Base-by-base conservation (phyloP, 768 basidiomycete species). In the Termitomyces eurrhizus region DNA sequence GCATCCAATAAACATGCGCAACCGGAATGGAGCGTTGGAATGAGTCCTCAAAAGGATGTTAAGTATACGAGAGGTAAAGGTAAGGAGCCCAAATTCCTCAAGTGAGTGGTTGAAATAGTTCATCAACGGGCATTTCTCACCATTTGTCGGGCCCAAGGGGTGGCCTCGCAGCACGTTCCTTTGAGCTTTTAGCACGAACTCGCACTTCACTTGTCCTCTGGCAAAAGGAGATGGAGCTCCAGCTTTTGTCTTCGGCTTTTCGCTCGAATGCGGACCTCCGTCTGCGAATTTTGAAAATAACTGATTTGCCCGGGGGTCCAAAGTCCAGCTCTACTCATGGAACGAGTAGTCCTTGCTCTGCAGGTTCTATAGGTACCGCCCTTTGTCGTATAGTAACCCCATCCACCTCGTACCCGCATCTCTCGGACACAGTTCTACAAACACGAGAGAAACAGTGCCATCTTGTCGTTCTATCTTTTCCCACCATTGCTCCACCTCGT, bases 31-130 rank as follows among this genome's bases (percentile, higher is more conserved):
- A 86, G 84, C 1, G 65, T 88, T 42, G 77, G 78, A 61, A 65
- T 85, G 56, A 88, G 85, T 69, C 87, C 87, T 0, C 78, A 83
- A 64, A 88, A 87, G 70, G 58, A 58, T 37, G 29, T 53, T 2
- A 64, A 59, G 36, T 72, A 72, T 24, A 72, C 60, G 0, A 75
- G 74, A 52, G 75, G 73, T 16, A 80, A 78, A 67, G 75, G 72
- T 32, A 68, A 64, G 50, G 63, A 65, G 32, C 69, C 72, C 35
- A 84, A 78, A 63, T 80, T 80, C 46, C 53, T 79, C 45, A 77
- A 82, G 86, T 86, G 61, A 46, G 78, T 73, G 35, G 3, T 32
- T 59, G 21, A 52, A n/a, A 29, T 33, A 4, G 26, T 39, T 35
- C 49, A 9, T 50, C 37, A 41, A 42, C 13, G 6, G 13, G n/a